Conservation (phyloP, 2,329 filamentous ascomycete species). For the Claviceps sp. region DNA sequence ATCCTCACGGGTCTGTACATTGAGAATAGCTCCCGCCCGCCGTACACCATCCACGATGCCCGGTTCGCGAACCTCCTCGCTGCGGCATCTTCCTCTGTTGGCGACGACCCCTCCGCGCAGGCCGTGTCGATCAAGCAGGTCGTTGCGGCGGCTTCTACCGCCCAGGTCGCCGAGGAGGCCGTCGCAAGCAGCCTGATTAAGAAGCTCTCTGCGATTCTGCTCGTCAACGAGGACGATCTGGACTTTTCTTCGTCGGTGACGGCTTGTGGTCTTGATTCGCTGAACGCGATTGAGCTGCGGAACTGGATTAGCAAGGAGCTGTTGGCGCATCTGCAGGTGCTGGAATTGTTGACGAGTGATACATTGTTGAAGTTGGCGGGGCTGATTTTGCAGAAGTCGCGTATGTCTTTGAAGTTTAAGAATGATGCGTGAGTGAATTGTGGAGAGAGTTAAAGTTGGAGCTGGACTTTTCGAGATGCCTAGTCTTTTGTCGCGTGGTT, state of each 20-base stretch:
- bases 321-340: constrained; percentile 32
- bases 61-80: constrained; percentile 2
- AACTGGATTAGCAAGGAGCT: constrained; percentile 35
- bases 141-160: not conserved
- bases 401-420: constrained; percentile 9
- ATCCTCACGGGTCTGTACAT: constrained; percentile 42
- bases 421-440: not conserved
- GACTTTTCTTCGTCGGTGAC: constrained; percentile 10
- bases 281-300: constrained; percentile 35
- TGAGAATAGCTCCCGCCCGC: constrained; percentile 26
- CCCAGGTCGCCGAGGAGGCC: constrained; percentile 11
- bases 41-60: constrained; percentile 30
- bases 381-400: constrained; percentile 15
- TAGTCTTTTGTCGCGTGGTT: too few species aligned
- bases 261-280: constrained; percentile 27
- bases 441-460: not conserved
- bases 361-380: constrained; percentile 16
- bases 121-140: constrained; percentile 10
- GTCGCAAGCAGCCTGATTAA: constrained; percentile 12
- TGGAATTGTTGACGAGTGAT: constrained; percentile 40
- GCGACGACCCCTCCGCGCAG: constrained; percentile 2
- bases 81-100: not conserved
- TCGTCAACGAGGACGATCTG: constrained; percentile 10
- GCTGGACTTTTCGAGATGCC: not conserved
- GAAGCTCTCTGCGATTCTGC: constrained; percentile 23